Base-by-base conservation (phyloP, 2,329 filamentous ascomycete genomes). In the Lizonia empirigonia region DNA sequence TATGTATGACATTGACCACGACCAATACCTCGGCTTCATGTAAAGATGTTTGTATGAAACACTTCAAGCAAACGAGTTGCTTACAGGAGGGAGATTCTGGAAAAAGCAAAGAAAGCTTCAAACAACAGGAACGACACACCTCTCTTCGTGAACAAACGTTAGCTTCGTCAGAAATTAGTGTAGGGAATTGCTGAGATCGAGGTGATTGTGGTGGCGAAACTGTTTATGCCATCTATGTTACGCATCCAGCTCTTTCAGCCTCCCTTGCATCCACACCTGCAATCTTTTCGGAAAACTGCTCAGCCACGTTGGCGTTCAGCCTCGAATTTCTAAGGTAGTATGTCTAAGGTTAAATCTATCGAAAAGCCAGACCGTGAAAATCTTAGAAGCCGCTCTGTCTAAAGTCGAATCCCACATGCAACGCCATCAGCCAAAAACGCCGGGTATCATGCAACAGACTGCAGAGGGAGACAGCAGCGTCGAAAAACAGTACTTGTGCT, bases 401-500 rank as follows among this genome's bases (percentile, higher is more conserved):
- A 42, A 23, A 38, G 27, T 23, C 8, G 19, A 27, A 29, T 33
- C 40, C 7, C 30, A 22, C 33, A 13, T 38, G n/a, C 15, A 52
- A 47, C 20, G 44, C 42, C 37, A n/a, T 37, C 5, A 26, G 29
- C 42, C 36, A 41, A 16, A 13, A 52, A 46, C 42, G 38, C 42
- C 42, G 49, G 49, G 49, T 52, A 52, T 52, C 42, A 44, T 52
- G 49, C 49, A 52, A 47, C 22, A 42, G n/a, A 27, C 32, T 44
- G 42, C 49, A 52, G 42, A 38, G 44, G 37, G 46, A 34, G 33
- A 35, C 20, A 10, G n/a, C 33, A 9, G 38, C 37, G 27, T 41
- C 24, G 2, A 12, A 20, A 19, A 10, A 15, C 12, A 22, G 16
- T 7, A 29, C 18, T 29, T 12, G 10, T 44, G 22, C n/a, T 27